These are phyloP conservation scores for Aphanomyces astaci DNA, from an alignment of 352 stramenopile genomes.

Conservation along the genomic window DNA sequence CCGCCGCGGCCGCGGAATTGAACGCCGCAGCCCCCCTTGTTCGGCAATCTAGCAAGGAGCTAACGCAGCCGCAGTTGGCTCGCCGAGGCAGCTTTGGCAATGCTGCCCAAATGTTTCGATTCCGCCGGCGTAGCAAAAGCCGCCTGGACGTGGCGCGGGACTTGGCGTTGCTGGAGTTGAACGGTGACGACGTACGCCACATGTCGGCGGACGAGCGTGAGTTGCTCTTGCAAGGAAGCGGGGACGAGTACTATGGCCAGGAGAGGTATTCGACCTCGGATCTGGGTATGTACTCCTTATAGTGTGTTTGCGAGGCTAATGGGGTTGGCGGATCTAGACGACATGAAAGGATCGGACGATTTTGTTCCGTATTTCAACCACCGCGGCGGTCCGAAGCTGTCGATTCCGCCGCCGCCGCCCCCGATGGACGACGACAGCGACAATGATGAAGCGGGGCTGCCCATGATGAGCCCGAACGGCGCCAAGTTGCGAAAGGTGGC, in stretches of 20 bases:
- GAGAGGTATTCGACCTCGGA: conserved; percentile 32
- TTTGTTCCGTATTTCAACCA: conserved; percentile 69
- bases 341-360: conserved; percentile 47
- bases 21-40: conserved; percentile 38
- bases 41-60: conserved; percentile 35
- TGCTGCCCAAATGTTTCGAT: conserved; percentile 80
- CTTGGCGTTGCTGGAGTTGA: conserved; percentile 40
- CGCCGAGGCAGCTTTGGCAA: conserved; percentile 75
- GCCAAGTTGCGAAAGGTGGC: conserved; percentile 66
- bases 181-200: conserved; percentile 28
- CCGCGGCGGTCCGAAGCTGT: conserved; percentile 40
- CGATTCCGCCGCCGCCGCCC: conserved; percentile 56
- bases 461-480: conserved; percentile 81
- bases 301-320: too few species aligned
- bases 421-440: conserved; percentile 51
- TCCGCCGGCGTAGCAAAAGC: conserved; percentile 78
- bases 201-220: conserved; percentile 63
- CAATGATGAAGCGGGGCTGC: conserved; percentile 55
- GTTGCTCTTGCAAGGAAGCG: background rate
- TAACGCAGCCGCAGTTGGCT: conserved; percentile 27
- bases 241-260: conserved; percentile 26
- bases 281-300: background rate
- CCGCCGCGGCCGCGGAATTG: conserved; percentile 57
- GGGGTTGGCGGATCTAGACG: conserved; percentile 27
- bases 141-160: conserved; percentile 69